phyloP scores from a whole-genome alignment of 148 eudicot species.

The Polygonum maritimum region DNA sequence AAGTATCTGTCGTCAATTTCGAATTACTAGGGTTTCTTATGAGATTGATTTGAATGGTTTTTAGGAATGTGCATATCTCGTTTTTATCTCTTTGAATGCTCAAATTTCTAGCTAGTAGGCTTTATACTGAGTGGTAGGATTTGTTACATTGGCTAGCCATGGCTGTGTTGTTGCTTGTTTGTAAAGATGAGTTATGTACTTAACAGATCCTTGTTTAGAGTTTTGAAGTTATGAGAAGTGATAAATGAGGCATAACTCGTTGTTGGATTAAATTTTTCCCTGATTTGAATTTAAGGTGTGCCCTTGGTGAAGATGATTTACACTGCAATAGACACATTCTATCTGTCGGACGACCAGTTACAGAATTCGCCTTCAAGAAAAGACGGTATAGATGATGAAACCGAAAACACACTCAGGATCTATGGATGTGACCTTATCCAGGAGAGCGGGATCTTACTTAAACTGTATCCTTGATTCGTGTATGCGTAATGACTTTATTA shows the following conservation, averaged over 20 bases:
- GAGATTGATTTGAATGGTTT: not conserved
- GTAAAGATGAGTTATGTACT: not conserved
- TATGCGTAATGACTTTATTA: not conserved
- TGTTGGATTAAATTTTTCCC: not conserved
- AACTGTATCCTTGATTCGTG: conserved; percentile 58
- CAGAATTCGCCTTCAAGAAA: conserved; percentile 74
- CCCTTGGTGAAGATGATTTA: conserved; percentile 52
- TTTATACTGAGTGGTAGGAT: not conserved
- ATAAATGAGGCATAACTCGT: not conserved
- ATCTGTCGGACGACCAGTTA: conserved; percentile 72
- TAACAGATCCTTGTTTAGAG: not conserved
- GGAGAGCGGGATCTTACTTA: conserved; percentile 83
- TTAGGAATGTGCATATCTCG: not conserved
- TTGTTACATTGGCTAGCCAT: not conserved
- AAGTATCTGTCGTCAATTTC: no score
- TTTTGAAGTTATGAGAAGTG: conserved; percentile 2
- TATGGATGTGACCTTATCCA: conserved; percentile 96
- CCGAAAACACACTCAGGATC: conserved; percentile 72
- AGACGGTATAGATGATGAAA: conserved; percentile 72
- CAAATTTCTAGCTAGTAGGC: not conserved
- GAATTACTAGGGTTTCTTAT: not conserved
- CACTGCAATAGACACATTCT: conserved; percentile 90
- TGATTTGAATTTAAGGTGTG: not conserved
- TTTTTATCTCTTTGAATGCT: not conserved
- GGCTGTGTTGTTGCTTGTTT: not conserved